These are phyloP conservation scores for Prunus mume DNA, from an alignment of 306 rosid species.

Conservation along the genomic window DNA sequence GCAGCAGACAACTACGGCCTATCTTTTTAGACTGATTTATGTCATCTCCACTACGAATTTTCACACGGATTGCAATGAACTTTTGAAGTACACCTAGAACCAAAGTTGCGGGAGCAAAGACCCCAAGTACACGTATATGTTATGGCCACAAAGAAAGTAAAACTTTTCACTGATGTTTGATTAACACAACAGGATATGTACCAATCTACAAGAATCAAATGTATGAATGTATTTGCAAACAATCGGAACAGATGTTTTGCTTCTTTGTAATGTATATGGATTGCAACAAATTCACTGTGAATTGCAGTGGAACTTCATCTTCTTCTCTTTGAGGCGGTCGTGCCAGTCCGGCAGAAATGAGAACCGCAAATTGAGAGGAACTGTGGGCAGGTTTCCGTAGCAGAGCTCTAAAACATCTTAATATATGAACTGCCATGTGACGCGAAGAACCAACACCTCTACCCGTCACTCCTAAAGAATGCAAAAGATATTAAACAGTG, in stretches of 20 bases:
- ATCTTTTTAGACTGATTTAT: background rate
- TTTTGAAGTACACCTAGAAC: background rate
- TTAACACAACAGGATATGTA: background rate
- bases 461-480: background rate
- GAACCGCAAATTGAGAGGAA: too few relatives aligned
- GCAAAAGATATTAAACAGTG: background rate
- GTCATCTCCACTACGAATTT: too few relatives aligned
- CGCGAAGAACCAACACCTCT: background rate
- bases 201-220: background rate
- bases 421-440: background rate
- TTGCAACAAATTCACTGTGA: too few relatives aligned
- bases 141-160: background rate
- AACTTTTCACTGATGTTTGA: too few relatives aligned
- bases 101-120: background rate
- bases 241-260: too few relatives aligned
- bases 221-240: background rate
- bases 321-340: too few relatives aligned
- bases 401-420: too few relatives aligned
- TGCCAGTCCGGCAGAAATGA: too few relatives aligned
- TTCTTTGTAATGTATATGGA: too few relatives aligned
- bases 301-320: too few relatives aligned
- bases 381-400: background rate
- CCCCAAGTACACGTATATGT: background rate
- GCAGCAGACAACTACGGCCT: background rate
- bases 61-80: background rate